Percentiles rank a stretch among this genome's conserved stretches.
phyloP scores from a whole-genome alignment of 805 yeast genomes.

The Candida verbasci region DNA sequence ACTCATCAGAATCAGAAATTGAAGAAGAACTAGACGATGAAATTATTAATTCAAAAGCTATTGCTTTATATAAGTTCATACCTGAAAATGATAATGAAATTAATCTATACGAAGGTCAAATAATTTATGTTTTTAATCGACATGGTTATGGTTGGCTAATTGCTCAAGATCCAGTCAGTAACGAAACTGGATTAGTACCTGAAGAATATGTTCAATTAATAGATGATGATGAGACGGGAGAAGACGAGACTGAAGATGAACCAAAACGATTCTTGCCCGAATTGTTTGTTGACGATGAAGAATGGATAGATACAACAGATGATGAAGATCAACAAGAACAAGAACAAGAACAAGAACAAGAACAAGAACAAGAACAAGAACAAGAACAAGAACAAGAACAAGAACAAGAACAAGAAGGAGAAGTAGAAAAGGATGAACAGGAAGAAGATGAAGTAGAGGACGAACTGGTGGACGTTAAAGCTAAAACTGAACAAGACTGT shows the following conservation, averaged over 20 bases:
- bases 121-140: constrained; percentile 78
- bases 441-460: too few relatives aligned
- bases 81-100: constrained; percentile 96
- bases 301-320: constrained; percentile 15
- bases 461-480: too few relatives aligned
- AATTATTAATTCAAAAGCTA: constrained; percentile 52
- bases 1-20: neutral
- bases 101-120: constrained; percentile 71
- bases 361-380: too few relatives aligned
- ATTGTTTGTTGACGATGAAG: constrained; percentile 14
- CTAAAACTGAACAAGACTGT: too few relatives aligned
- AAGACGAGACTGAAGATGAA: too few relatives aligned
- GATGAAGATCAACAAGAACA: constrained; percentile 7
- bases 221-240: constrained; percentile 14
- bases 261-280: constrained; percentile 49
- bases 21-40: neutral
- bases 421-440: too few relatives aligned
- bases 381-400: too few relatives aligned
- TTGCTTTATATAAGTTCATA: constrained; percentile 82
- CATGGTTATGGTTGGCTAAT: constrained; percentile 99
- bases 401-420: too few relatives aligned
- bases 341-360: too few relatives aligned
- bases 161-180: constrained; percentile 72
- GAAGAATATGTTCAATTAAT: constrained; percentile 76
- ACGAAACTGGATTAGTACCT: constrained; percentile 89